Base-by-base conservation (phyloP, 495 filamentous ascomycete species). In the Penicillium crystallinum region DNA sequence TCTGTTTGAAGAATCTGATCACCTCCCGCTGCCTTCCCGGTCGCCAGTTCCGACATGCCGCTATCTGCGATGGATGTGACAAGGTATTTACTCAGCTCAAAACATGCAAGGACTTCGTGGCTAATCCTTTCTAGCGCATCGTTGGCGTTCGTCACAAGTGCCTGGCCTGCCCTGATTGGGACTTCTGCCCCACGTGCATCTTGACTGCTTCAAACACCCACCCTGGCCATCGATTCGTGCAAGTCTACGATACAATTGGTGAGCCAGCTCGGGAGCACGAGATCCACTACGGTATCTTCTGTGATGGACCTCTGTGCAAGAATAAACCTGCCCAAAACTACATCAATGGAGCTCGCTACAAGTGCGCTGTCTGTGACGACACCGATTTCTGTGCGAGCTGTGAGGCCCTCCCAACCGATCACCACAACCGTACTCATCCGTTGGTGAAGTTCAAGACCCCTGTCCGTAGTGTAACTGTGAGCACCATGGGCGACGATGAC, bases 391-490 rank as follows among this genome's bases (percentile, higher is more conserved):
- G 93, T 66, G 90, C 86, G 56, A 87, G 81, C 62, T 99, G 93
- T 71, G 93, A 99, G 72, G 88, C 91, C 22, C 80, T 81, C 56
- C 95, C 95, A 5, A 77, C 74, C 45, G 90, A 95, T 68, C 71
- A 68, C 6, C 93, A 99, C 76, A 97, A 97, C 74, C 81, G 81
- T 57, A 96, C 93, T 14, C 93, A 99, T 63, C 93, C 93, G 6
- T 73, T 97, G 62, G 89, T 99, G 72, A 97, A 96, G 73, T 90
- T 99, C 77, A 96, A 90, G 81, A 93, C 88, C 2, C 87, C 91
- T 2, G 88, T 97, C 40, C 87, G 89, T 54, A 88, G 88, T 57
- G 91, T 97, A 23, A 87, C 81, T 45, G 89, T 99, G 44, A 93
- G 83, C 55, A 97, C 91, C 21, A 73, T 88, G 45, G 85, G 84